A percentile compares a stretch with the other conserved stretches of the same genome.
phyloP scores from a whole-genome alignment of 2,329 filamentous ascomycete genomes.

The Ophiocordyceps camponoti-saundersi region DNA sequence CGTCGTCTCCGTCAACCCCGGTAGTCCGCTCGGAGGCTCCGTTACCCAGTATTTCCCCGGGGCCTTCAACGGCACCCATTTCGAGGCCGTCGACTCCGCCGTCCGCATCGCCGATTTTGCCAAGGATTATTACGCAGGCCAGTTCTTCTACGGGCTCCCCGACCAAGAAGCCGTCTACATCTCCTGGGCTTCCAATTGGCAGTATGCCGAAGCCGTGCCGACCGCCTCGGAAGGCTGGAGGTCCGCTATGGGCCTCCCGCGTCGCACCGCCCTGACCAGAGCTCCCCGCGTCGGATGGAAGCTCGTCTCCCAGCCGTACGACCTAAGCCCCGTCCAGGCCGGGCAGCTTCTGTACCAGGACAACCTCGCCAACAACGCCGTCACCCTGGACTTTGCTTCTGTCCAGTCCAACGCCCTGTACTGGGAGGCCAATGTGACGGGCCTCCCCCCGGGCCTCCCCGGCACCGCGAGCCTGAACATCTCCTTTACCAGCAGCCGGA shows the following conservation, averaged over 20 bases:
- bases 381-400: slow-evolving; percentile 31
- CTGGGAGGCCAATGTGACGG: slow-evolving; percentile 35
- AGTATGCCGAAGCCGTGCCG: slow-evolving; percentile 13
- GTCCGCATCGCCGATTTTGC: slow-evolving; percentile 16
- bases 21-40: slow-evolving; percentile 37
- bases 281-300: slow-evolving; percentile 31
- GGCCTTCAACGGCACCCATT: slow-evolving; percentile 47
- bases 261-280: slow-evolving; percentile 32
- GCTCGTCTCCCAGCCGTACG: slow-evolving; percentile 30
- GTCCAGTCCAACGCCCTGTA: slow-evolving; percentile 33
- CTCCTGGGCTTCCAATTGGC: slow-evolving; percentile 19
- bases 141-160: slow-evolving; percentile 14
- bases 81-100: slow-evolving; percentile 16
- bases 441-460: slow-evolving; percentile 7
- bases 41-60: slow-evolving; percentile 39
- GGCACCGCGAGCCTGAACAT: slow-evolving; percentile 12
- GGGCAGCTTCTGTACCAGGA: slow-evolving; percentile 22
- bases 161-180: slow-evolving; percentile 14
- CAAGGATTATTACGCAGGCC: slow-evolving; percentile 19
- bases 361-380: slow-evolving; percentile 26
- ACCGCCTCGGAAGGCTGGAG: slow-evolving; percentile 15
- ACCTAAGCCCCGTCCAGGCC: slow-evolving; percentile 29
- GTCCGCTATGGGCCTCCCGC: slow-evolving; percentile 18
- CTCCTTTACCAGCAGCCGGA: slow-evolving; percentile 8
- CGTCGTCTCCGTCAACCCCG: slow-evolving; percentile 37